These are phyloP conservation scores for Tuber aestivum DNA, from an alignment of 495 filamentous ascomycete species.

Conservation along the genomic window DNA sequence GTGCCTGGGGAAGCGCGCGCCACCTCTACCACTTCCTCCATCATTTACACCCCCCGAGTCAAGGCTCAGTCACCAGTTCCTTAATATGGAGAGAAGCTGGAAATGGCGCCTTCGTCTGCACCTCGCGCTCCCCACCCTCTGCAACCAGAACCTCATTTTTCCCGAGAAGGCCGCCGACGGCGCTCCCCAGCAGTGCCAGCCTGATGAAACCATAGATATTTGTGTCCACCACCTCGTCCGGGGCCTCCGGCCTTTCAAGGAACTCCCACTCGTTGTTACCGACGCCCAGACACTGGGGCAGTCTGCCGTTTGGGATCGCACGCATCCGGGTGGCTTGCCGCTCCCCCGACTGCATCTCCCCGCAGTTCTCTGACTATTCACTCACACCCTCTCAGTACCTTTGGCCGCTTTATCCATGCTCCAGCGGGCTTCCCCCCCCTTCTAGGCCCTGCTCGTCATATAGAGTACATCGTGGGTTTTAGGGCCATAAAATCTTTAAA, in stretches of 20 bases:
- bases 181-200: slow-evolving; percentile 52
- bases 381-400: too few relatives aligned
- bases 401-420: too few relatives aligned
- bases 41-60: slow-evolving; percentile 51
- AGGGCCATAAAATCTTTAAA: too few relatives aligned
- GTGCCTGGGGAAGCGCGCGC: slow-evolving; percentile 42
- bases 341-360: slow-evolving; percentile 10
- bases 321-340: slow-evolving; percentile 49
- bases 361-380: too few relatives aligned
- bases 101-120: slow-evolving; percentile 71
- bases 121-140: slow-evolving; percentile 80
- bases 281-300: slow-evolving; percentile 65
- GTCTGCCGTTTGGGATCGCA: slow-evolving; percentile 71
- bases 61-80: slow-evolving; percentile 79
- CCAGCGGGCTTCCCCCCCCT: too few relatives aligned
- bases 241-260: slow-evolving; percentile 57
- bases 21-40: slow-evolving; percentile 12
- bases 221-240: slow-evolving; percentile 57
- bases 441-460: too few relatives aligned
- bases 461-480: too few relatives aligned
- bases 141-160: slow-evolving; percentile 63
- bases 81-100: slow-evolving; percentile 90
- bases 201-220: slow-evolving; percentile 78
- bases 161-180: slow-evolving; percentile 55
- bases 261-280: slow-evolving; percentile 68